Base-by-base conservation (phyloP, 352 stramenopile species). In the Peronosclerospora sorghi region DNA sequence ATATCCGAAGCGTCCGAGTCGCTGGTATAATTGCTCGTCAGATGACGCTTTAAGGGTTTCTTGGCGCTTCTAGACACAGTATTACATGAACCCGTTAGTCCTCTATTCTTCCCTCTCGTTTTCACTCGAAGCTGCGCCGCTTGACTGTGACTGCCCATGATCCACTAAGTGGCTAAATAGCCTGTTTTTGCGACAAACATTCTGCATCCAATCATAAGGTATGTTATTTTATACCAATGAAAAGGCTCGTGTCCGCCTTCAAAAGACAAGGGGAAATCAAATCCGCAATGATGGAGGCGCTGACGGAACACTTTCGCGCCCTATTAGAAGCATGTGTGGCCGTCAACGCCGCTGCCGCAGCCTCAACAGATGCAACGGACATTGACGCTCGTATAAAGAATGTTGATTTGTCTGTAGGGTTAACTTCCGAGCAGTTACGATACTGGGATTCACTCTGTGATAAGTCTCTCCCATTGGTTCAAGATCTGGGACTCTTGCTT, bases 401-500 rank as follows among this genome's bases (percentile, higher is more conserved):
- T 3, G 46, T 52, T 3, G 41, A 53, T 26, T 14, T 21, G 8
- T 47, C 41, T 17, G 21, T 53, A 14, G 65, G 55, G 4, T 54
- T 82, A 7, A 41, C 56, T 4, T 24, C 42, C 0, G 71, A 83
- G 24, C 68, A 81, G 32, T 54, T 54, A 32, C 48, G 57, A 26
- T 83, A 68, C 58, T 89, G 76, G 76, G 61, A 78, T 27, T 38
- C 29, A 19, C 21, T 73, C 8, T 45, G 56, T 32, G 45, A 45
- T 14, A 61, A 71, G n/a, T 49, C 52, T 2, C 41, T 53, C 20
- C 17, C 42, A 37, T 52, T 77, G 36, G 46, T 67, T 5, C 38
- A 65, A 21, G 68, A 86, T 40, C 43, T 86, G 15, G 78, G 71
- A 19, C 51, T 91, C 19, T 48, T 81, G 24, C 29, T 88, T n/a